Percentiles rank a stretch among this genome's conserved stretches.
phyloP scores from a whole-genome alignment of 306 rosid species.

The Prunus padus region DNA sequence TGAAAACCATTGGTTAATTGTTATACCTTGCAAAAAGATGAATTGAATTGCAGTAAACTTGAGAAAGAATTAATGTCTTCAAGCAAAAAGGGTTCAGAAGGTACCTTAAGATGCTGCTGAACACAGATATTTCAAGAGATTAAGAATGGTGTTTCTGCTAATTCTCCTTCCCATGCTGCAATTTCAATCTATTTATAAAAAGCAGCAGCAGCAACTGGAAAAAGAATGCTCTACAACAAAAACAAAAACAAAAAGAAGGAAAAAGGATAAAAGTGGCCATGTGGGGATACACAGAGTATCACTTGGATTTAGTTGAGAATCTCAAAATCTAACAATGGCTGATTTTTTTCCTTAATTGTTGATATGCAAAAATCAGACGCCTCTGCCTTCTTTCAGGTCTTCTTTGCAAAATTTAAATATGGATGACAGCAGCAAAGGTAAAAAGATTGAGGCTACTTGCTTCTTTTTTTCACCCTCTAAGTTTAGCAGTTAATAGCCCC shows the following conservation, averaged over 20 bases:
- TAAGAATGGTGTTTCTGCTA: not conserved
- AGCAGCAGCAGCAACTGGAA: not conserved
- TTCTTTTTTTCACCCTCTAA: not conserved
- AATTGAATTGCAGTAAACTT: not conserved
- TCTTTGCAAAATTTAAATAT: not conserved
- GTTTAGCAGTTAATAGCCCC: not conserved
- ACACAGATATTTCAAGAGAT: not conserved
- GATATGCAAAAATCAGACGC: slow-evolving; percentile 13
- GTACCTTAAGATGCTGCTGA: slow-evolving; percentile 5
- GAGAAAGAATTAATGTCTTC: not conserved
- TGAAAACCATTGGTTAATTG: no score
- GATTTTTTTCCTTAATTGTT: slow-evolving; percentile 31
- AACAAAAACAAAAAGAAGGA: not conserved
- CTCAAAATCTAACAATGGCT: slow-evolving; percentile 24
- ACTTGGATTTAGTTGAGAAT: slow-evolving; percentile 28
- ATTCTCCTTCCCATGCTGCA: not conserved
- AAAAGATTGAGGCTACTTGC: not conserved
- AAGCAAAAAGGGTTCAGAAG: not conserved
- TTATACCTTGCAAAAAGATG: not conserved
- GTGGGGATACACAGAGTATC: slow-evolving; percentile 17
- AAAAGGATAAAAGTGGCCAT: slow-evolving; percentile 10
- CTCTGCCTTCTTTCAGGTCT: not conserved
- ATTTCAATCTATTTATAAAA: slow-evolving; percentile 1
- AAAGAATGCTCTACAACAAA: slow-evolving; percentile 11
- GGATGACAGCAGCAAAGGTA: slow-evolving; percentile 4